Evolutionary conservation across 371 early-diverging fungal species (phyloP).

Genomic region (Mortierella sp.): DNA sequence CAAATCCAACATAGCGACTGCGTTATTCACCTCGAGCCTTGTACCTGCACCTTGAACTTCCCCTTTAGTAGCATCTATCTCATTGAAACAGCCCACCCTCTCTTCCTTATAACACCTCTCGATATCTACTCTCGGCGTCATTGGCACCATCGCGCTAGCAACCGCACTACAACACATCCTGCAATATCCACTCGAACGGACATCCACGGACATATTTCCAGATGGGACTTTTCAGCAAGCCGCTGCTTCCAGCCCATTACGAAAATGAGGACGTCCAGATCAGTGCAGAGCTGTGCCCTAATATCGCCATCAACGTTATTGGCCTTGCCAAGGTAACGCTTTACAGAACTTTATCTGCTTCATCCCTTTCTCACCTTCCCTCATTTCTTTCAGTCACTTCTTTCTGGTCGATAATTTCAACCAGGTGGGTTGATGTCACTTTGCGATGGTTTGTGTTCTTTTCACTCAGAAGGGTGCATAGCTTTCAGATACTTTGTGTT

Average conservation of each 20-base stretch:
- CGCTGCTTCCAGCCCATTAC: slow-evolving; percentile 14
- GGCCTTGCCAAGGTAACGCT: slow-evolving; percentile 31
- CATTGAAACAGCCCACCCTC: no score
- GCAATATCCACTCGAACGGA: not conserved
- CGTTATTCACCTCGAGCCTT: not conserved
- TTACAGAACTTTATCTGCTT: not conserved
- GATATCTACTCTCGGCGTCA: not conserved
- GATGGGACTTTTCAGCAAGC: slow-evolving; percentile 32
- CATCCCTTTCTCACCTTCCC: not conserved
- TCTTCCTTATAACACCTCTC: no score
- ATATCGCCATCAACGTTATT: slow-evolving; percentile 27
- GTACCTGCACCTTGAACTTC: not conserved
- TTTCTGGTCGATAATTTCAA: no score
- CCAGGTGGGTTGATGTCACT: no score
- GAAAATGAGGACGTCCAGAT: slow-evolving; percentile 41
- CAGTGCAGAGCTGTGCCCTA: slow-evolving; percentile 37
- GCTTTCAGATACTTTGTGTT: no score
- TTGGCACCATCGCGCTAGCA: no score
- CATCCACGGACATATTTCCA: not conserved
- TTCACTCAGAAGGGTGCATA: no score
- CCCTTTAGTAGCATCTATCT: not conserved
- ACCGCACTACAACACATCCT: not conserved
- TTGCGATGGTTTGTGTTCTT: no score
- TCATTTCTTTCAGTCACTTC: not conserved
- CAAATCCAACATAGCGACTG: not conserved